phyloP scores from a whole-genome alignment of 768 basidiomycete genomes.

The Dioszegia crocea region DNA sequence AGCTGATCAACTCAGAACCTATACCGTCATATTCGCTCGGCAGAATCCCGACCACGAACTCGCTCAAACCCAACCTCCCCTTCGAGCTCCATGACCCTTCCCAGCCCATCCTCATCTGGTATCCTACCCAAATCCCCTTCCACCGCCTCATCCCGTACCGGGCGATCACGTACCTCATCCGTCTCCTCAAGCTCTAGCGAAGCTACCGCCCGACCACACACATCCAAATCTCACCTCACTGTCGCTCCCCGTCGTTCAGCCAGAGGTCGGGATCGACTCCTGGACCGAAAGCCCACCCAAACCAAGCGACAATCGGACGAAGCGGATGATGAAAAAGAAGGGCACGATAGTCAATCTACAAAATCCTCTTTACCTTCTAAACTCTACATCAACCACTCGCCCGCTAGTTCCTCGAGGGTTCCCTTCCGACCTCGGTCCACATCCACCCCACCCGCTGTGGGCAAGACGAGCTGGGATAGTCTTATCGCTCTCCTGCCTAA shows the following conservation, averaged over 20 bases:
- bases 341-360: not conserved
- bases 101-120: slow-evolving; percentile 26
- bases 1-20: too few species aligned
- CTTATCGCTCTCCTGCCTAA: not conserved
- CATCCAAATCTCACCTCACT: not conserved
- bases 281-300: not conserved
- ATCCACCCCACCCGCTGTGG: not conserved
- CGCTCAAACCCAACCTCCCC: slow-evolving; percentile 13
- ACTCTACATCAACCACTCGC: slow-evolving; percentile 14
- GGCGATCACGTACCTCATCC: slow-evolving; percentile 3
- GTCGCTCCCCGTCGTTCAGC: not conserved
- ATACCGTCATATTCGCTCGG: slow-evolving; percentile 30
- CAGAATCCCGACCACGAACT: slow-evolving; percentile 8
- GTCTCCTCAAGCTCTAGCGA: slow-evolving; percentile 31
- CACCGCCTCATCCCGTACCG: not conserved
- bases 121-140: slow-evolving; percentile 16
- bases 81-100: slow-evolving; percentile 13
- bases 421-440: not conserved
- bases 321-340: slow-evolving; percentile 9
- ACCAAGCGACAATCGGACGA: not conserved
- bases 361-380: slow-evolving; percentile 5
- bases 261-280: not conserved
- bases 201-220: slow-evolving; percentile 25
- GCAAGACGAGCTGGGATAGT: not conserved
- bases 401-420: not conserved